Evolutionary conservation across 306 rosid species (phyloP), one percentile per base, ranked within the genome.

Genomic region (Hippophae gyantsensis): DNA sequence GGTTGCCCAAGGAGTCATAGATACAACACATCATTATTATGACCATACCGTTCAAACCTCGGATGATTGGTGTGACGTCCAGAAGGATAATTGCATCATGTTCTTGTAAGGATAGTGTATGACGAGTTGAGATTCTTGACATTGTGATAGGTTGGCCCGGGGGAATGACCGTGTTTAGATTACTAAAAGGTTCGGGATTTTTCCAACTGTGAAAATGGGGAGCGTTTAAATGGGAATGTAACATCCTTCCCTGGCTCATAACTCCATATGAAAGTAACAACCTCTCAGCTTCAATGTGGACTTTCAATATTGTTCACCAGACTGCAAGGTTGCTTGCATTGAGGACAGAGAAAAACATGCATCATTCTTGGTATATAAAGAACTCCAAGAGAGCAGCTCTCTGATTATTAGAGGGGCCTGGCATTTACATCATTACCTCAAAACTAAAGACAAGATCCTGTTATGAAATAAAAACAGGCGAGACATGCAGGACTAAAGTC

Each of bases 361-460:
- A 85, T 92, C 51, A 85, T 77, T 74, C 88, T 88, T 86, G 99
- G 88, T 58, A 92, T 92, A 95, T 92, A 96, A 96, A 85, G 99
- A 18, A 64, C 95, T 96, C 3, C 95, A 92, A 66, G 88, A 92
- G 75, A 80, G 83, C 69, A 92, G 86, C 66, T 66, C 88, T 70
- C 99, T 96, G 0, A 92, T 96, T 82, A 88, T 88, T 64, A 61
- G 74, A 52, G 75, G 68, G 66, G 82, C 85, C 76, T 63, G 79
- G 38, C 68, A 78, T 81, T 67, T 81, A 86, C 81, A 81, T 59
- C 68, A 78, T 63, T 76, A 69, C 68, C 76, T 73, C 70, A 72
- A 71, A 63, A 70, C 76, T 76, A 72, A 66, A 56, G 67, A 75
- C 68, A 54, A 52, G 6, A 75, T 76, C 66, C 78, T 66, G 71